Conservation (phyloP, 768 basidiomycete species). For the Phlegmacium glaucopus region DNA sequence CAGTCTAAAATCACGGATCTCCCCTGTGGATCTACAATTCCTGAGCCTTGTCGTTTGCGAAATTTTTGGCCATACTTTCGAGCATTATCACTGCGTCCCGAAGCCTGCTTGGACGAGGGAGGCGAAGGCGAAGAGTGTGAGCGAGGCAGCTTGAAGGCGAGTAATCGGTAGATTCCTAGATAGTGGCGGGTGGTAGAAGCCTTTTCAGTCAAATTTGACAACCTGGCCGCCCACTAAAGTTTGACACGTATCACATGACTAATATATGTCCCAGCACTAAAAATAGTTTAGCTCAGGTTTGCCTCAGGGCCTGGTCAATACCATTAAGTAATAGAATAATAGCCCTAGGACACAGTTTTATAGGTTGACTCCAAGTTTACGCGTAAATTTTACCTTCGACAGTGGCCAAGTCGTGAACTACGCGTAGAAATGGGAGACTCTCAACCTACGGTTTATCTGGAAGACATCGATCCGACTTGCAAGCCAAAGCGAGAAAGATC, state of each 20-base stretch:
- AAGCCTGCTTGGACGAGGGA: slow-evolving; percentile 50
- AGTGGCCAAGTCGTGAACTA: slow-evolving; percentile 4
- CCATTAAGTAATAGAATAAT: too few relatives aligned
- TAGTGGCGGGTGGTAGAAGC: too few relatives aligned
- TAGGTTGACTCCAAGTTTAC: too few relatives aligned
- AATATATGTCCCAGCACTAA: too few relatives aligned
- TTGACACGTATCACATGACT: too few relatives aligned
- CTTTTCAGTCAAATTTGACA: too few relatives aligned
- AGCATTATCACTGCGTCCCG: slow-evolving; percentile 44
- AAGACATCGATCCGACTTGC: slow-evolving; percentile 35
- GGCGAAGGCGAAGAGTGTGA: slow-evolving; percentile 78
- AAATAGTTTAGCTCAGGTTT: too few relatives aligned
- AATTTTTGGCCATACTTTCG: slow-evolving; percentile 36
- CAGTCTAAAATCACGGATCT: slow-evolving; percentile 48
- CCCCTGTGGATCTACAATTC: slow-evolving; percentile 18
- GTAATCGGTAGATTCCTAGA: not conserved
- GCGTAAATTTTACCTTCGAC: too few relatives aligned
- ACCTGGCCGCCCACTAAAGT: too few relatives aligned
- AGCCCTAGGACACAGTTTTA: too few relatives aligned
- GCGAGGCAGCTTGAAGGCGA: slow-evolving; percentile 64
- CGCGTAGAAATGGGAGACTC: slow-evolving; percentile 5
- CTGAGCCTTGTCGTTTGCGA: slow-evolving; percentile 33
- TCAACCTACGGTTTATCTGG: slow-evolving; percentile 36
- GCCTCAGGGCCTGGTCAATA: too few relatives aligned
- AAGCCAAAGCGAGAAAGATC: slow-evolving; percentile 3